Base-by-base conservation (phyloP, 2,329 filamentous ascomycete species). In the Neopestalotiopsis sp. region DNA sequence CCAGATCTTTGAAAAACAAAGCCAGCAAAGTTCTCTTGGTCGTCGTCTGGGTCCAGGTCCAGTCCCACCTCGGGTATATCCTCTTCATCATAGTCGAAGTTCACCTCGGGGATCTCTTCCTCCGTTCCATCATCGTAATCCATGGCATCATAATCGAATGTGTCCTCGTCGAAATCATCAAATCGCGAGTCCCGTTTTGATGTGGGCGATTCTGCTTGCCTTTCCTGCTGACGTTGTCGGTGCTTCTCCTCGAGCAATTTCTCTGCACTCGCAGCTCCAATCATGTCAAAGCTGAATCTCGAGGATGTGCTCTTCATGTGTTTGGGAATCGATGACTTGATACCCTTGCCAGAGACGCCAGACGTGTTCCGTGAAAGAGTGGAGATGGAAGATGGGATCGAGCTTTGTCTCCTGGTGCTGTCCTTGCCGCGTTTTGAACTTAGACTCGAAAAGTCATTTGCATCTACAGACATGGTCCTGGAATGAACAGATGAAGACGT, bases 201-300 rank as follows among this genome's bases (percentile, higher is more conserved):
- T 57, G 77, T 72, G 65, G 80, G 65, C n/a, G 28, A 34, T 34
- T 81, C 78, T 4, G 81, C 82, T 70, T 88, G 84, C 74, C 87
- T 91, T 69, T 91, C 90, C 38, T 90, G 82, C 70, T 91, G 88
- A 67, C 89, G 88, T 72, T 92, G 87, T 17, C 91, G 85, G 77
- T 94, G 92, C 62, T 90, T 87, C 73, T 94, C 93, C 77, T 94
- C 93, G 56, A 94, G 81, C 49, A 92, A 78, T 78, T 90, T 91
- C 78, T 91, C 89, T 74, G 90, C 86, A 69, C 88, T 87, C 14
- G 91, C 91, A 5, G 89, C 89, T 5, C 91, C 91, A 17, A 90
- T 88, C 85, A 94, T 93, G 75, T 95, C 92, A 75, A 95, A 95
- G 74, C 92, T 95, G 76, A 95, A 95, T 14, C 93, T 85, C 0